Evolutionary conservation across 805 yeast species (phyloP), one percentile per base, ranked within the genome.

Genomic region (Lachancea cidri): DNA sequence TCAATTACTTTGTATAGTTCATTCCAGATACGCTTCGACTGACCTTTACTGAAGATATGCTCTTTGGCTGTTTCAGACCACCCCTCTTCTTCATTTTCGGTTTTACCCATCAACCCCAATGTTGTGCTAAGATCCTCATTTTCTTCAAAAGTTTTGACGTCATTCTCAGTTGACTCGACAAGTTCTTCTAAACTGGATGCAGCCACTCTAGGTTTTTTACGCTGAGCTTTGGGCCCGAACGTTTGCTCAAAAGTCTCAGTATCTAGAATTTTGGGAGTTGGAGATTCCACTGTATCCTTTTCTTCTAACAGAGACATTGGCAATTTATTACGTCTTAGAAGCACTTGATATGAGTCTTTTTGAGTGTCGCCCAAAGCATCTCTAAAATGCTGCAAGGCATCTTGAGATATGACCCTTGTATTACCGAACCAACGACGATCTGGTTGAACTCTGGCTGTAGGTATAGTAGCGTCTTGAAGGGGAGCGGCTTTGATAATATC

Each of bases 21-120:
- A 65, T 93, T 93, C 98, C 98, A 91, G 53, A 91, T 91, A 71
- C 98, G 84, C 68, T 91, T 91, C 36, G 97, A 88, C 70, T 91
- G 98, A 55, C 98, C 98, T 64, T 91, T 91, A 60, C 83, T 81
- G 73, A 91, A 91, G 65, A 91, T 89, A 45, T 93, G 89, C 65
- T 93, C 98, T 61, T 86, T 88, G 30, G 97, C 96, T 55, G 86
- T 93, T 54, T 81, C 82, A 4, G 94, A 75, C 76, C 83, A 86
- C 41, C 86, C 96, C 51, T 87, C 95, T 37, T 81, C 79, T 35
- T 72, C 69, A 29, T 64, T 66, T 20, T 64, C 67, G 8, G 74
- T 68, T 17, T 76, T 81, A 49, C 87, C 88, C 91, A 84, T 84
- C 44, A 84, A 70, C 6, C 95, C 95, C 47, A 86, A 66, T 8